Conservation (phyloP, 768 basidiomycete species). For the Pleurotus djamor region DNA sequence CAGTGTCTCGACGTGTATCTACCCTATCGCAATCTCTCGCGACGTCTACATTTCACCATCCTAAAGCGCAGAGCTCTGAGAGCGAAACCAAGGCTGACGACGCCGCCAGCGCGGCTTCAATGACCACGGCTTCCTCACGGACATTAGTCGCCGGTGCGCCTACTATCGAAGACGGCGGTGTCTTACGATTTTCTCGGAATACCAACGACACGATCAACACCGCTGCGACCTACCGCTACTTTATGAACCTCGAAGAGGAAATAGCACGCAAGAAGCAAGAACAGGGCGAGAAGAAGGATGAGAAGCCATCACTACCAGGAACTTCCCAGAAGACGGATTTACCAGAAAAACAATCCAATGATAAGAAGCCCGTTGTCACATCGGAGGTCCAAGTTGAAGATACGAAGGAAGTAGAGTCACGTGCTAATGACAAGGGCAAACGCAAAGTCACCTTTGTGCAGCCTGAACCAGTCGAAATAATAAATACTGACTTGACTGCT, state of each 20-base stretch:
- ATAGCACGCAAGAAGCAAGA: constrained; percentile 24
- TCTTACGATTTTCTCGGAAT: constrained; percentile 35
- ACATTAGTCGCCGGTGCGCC: constrained; percentile 2
- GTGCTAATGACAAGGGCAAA: constrained; percentile 39
- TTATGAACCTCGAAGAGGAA: constrained; percentile 41
- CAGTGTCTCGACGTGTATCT: constrained; percentile 44
- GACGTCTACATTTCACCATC: constrained; percentile 55
- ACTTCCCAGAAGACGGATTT: constrained; percentile 10
- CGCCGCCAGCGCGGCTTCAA: constrained; percentile 10
- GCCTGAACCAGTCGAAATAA: constrained; percentile 45
- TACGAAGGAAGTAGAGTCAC: constrained; percentile 20
- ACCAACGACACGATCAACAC: constrained; percentile 40
- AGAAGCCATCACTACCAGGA: constrained; percentile 10
- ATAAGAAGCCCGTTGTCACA: constrained; percentile 3
- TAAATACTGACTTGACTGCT: constrained; percentile 32
- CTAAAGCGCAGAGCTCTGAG: constrained; percentile 25
- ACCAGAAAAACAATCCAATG: constrained; percentile 7
- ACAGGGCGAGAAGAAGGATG: constrained; percentile 17
- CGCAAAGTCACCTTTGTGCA: constrained; percentile 74
- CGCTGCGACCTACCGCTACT: constrained; percentile 42
- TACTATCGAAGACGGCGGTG: constrained; percentile 26
- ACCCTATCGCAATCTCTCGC: constrained; percentile 72
- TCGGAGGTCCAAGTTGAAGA: constrained; percentile 12
- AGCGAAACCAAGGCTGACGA: constrained; percentile 15
- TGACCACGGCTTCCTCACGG: not conserved